Evolutionary conservation across 306 rosid genomes (phyloP).

Genomic region (Pachyrhizus erosus): DNA sequence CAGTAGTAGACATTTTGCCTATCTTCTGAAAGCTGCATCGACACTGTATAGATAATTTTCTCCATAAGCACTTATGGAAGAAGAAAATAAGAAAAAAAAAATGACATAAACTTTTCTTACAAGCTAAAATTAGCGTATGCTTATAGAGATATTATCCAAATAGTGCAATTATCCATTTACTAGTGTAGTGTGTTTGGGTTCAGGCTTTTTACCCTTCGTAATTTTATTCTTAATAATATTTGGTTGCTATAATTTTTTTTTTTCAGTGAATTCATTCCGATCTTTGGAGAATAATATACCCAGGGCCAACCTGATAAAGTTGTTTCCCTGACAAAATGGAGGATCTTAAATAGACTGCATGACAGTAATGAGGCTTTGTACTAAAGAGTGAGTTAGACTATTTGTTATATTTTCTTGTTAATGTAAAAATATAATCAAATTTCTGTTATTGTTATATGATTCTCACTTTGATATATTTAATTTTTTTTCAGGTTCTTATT

Average conservation of each 20-base stretch:
- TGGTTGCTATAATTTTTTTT: conserved; percentile 2
- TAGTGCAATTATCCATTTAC: no score
- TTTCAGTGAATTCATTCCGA: conserved; percentile 90
- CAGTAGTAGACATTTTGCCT: conserved; percentile 14
- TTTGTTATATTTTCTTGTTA: not conserved
- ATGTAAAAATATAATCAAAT: conserved; percentile 30
- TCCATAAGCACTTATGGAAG: no score
- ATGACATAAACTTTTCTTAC: no score
- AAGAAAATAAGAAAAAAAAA: no score
- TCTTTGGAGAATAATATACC: conserved; percentile 94
- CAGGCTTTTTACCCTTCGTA: not conserved
- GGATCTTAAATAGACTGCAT: conserved; percentile 95
- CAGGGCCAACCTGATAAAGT: conserved; percentile 67
- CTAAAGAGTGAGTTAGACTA: conserved; percentile 77
- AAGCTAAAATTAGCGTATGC: no score
- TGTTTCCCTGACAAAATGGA: conserved; percentile 93
- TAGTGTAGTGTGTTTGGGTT: conserved; percentile 35
- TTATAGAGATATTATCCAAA: no score
- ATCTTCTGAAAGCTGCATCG: conserved; percentile 12
- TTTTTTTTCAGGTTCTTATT: conserved; percentile 77
- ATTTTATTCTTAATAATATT: conserved; percentile 9
- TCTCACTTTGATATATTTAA: conserved; percentile 23
- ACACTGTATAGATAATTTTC: no score
- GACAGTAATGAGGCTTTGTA: conserved; percentile 96
- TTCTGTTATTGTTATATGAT: conserved; percentile 33